Base-by-base conservation (phyloP, 1,284 basidiomycete genomes). In the Sporisorium iseilematis-ciliati region DNA sequence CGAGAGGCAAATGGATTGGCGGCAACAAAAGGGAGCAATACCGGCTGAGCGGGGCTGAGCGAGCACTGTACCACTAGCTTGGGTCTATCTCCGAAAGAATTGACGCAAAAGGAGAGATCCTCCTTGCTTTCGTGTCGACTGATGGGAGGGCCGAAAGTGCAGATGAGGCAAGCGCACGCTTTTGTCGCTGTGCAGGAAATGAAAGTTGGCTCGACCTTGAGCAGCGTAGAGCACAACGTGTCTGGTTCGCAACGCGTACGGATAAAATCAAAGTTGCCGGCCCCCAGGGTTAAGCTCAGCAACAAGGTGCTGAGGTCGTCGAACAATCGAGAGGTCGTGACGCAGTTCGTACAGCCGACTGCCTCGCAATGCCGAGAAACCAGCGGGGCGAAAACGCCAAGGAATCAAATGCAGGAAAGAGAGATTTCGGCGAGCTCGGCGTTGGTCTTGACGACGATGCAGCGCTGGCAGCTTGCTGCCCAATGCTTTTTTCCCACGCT, bases 1-100 rank as follows among this genome's bases (percentile, higher is more conserved):
- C 45, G 56, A 29, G 46, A 56, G 60, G 31, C 57, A 10, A 21
- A 45, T 20, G 38, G 33, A 43, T 57, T 58, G 41, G 38, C 49
- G 53, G 50, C 62, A 57, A 65, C 55, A 58, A 62, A 50, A 58
- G 58, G 55, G 40, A 53, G 41, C 43, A 43, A 43, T 43, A 23
- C 55, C 58, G 58, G 33, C 55, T 16, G 48, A 49, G 46, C 41
- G 58, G 54, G 49, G 45, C 57, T 57, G 25, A 57, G 42, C 49
- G 21, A 49, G 58, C 2, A 16, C 3, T 41, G 56, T 65, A 71
- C 68, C 63, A 58, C 62, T 57, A 33, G 23, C 25, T 55, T 65
- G 68, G 68, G 18, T 61, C 68, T 71, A 70, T 57, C 57, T 65
- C 68, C 62, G 62, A 54, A 48, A 33, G 23, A 21, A 35, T 29